These are phyloP conservation scores for Vaccinium myrtillus DNA, from an alignment of 148 eudicot genomes.

Conservation along the genomic window DNA sequence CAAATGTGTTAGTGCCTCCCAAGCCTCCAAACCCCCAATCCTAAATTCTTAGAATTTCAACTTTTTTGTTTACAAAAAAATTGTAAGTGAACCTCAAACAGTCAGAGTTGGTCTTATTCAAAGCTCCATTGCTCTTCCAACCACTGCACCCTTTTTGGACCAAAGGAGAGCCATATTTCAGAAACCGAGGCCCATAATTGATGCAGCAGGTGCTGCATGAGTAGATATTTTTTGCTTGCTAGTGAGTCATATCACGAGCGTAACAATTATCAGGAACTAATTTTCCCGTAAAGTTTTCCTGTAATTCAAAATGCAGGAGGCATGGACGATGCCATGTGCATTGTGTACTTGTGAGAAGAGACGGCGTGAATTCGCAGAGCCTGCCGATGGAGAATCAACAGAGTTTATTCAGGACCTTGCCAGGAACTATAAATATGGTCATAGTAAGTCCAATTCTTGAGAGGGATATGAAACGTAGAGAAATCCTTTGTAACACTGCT, in stretches of 20 bases:
- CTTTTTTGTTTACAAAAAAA: too few species aligned
- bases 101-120: conserved; percentile 90
- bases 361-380: conserved; percentile 96
- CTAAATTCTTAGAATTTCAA: too few species aligned
- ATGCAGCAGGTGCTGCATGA: conserved; percentile 88
- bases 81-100: conserved; percentile 39
- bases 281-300: background rate
- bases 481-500: conserved; percentile 89
- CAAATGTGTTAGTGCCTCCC: too few species aligned
- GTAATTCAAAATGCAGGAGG: conserved; percentile 53
- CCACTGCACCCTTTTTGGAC: conserved; percentile 65
- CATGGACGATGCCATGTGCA: conserved; percentile 98
- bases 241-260: conserved; percentile 34
- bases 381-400: conserved; percentile 86
- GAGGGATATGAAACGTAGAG: conserved; percentile 84
- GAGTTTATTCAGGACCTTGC: conserved; percentile 76
- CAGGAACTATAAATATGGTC: conserved; percentile 83
- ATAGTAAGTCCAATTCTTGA: conserved; percentile 86
- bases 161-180: conserved; percentile 74
- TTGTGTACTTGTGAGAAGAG: conserved; percentile 47
- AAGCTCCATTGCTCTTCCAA: conserved; percentile 72
- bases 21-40: too few species aligned
- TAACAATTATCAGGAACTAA: background rate
- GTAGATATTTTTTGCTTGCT: conserved; percentile 86
- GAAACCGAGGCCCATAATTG: conserved; percentile 79